A percentile compares a stretch with the other conserved stretches of the same genome.
phyloP scores from a whole-genome alignment of 2,329 filamentous ascomycete genomes.

The Fusarium abutilonis region DNA sequence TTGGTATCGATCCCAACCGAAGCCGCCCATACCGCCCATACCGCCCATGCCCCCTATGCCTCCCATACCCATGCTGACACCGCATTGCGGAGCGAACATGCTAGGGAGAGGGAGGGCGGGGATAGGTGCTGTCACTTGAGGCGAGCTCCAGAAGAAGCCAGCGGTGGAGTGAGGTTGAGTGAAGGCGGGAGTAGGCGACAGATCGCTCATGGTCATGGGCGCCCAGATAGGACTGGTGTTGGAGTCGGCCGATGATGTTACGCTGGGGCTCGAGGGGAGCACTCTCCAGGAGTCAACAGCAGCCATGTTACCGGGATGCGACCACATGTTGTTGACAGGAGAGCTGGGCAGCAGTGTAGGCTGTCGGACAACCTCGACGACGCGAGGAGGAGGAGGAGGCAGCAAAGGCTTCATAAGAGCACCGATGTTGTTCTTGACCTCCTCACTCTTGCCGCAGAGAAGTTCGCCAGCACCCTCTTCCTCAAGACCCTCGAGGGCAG shows the following conservation, averaged over 20 bases:
- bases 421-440: slow-evolving; percentile 89
- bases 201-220: slow-evolving; percentile 77
- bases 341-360: slow-evolving; percentile 87
- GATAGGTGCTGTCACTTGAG: slow-evolving; percentile 77
- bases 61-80: slow-evolving; percentile 78
- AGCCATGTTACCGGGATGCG: slow-evolving; percentile 72
- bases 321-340: slow-evolving; percentile 82
- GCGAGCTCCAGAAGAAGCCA: slow-evolving; percentile 81
- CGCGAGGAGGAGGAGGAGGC: slow-evolving; percentile 84
- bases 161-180: slow-evolving; percentile 77
- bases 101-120: slow-evolving; percentile 84
- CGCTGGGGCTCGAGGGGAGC: slow-evolving; percentile 86
- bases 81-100: slow-evolving; percentile 86
- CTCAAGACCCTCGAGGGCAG: slow-evolving; percentile 92
- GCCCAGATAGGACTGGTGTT: slow-evolving; percentile 79
- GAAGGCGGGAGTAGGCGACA: slow-evolving; percentile 83
- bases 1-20: slow-evolving; percentile 87
- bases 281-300: slow-evolving; percentile 89
- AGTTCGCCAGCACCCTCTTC: slow-evolving; percentile 96
- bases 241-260: slow-evolving; percentile 78
- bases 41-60: slow-evolving; percentile 67
- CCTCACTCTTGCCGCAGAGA: slow-evolving; percentile 88
- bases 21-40: slow-evolving; percentile 69
- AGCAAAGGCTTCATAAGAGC: slow-evolving; percentile 87
- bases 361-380: slow-evolving; percentile 89